Conservation (phyloP, 1,139 yeast species). For the Candida sp. region DNA sequence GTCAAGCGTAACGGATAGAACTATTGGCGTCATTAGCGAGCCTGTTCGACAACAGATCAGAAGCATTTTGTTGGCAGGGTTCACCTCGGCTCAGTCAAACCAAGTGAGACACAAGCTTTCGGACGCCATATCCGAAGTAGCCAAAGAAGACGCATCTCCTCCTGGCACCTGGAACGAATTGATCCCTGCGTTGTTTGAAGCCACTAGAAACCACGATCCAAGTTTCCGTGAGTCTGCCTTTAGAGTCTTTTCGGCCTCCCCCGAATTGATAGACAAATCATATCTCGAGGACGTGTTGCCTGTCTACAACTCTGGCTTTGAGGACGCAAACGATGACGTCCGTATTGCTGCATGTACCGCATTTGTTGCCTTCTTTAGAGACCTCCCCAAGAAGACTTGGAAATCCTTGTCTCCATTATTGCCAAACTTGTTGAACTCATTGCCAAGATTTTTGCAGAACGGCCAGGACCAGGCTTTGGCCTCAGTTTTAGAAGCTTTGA, state of each 20-base stretch:
- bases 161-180: constrained; percentile 77
- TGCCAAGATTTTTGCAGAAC: constrained; percentile 80
- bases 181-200: constrained; percentile 74
- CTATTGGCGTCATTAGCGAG: constrained; percentile 70
- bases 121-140: constrained; percentile 94
- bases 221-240: constrained; percentile 89
- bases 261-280: constrained; percentile 70
- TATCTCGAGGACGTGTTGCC: constrained; percentile 64
- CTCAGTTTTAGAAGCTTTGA: constrained; percentile 84
- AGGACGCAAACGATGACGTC: constrained; percentile 78
- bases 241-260: constrained; percentile 86
- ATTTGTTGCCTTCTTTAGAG: constrained; percentile 87
- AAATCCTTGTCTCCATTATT: constrained; percentile 73
- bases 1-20: constrained; percentile 71
- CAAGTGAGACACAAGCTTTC: constrained; percentile 89
- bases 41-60: constrained; percentile 69
- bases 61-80: constrained; percentile 70
- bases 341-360: constrained; percentile 93
- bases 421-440: constrained; percentile 83
- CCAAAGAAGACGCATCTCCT: constrained; percentile 61
- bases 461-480: constrained; percentile 86
- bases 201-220: constrained; percentile 64
- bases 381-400: constrained; percentile 82
- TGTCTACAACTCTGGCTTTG: constrained; percentile 79
- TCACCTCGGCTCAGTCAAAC: constrained; percentile 62